Conservation (phyloP, 345 rosid genomes). For the Lepidium aucheri region DNA sequence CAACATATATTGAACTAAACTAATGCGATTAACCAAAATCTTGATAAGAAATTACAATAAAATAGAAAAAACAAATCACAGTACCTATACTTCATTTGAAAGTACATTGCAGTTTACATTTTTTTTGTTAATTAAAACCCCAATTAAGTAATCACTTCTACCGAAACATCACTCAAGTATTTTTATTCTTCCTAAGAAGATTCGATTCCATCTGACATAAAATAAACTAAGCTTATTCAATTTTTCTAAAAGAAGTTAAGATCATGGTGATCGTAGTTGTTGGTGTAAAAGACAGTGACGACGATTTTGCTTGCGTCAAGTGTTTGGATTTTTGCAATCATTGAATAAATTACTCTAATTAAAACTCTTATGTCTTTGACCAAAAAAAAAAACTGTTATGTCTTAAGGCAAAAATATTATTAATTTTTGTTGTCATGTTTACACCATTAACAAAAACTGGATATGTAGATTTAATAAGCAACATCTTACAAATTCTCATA, state of each 20-base stretch:
- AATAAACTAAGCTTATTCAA: background rate
- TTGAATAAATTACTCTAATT: background rate
- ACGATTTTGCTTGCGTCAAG: constrained; percentile 21
- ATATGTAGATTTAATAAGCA: too few relatives aligned
- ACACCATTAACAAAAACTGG: too few relatives aligned
- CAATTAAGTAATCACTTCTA: background rate
- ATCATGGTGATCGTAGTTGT: constrained; percentile 24
- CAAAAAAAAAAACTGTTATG: too few relatives aligned
- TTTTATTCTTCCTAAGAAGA: background rate
- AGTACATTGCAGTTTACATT: background rate
- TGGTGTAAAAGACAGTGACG: constrained; percentile 23
- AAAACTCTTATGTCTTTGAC: too few relatives aligned
- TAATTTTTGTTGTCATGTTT: too few relatives aligned
- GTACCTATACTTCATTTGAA: constrained; percentile 20
- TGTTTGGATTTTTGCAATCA: constrained; percentile 28
- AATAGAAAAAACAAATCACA: background rate
- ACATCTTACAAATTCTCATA: too few relatives aligned
- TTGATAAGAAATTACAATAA: background rate
- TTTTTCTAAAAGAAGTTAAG: background rate
- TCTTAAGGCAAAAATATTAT: too few relatives aligned
- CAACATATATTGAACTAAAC: background rate
- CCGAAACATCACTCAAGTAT: background rate
- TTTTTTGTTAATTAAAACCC: too few relatives aligned
- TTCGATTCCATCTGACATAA: constrained; percentile 9
- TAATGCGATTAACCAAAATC: background rate